Evolutionary conservation across 129 eudicot species (phyloP).

Genomic region (sunflower (Helianthus annuus)): HanXRQr2.0-SUNRISE NC_035448.2:178448781-178449280

Average conservation of each 20-base stretch:
- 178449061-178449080: neutral
- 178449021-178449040: neutral
- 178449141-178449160: no score
- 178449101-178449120: no score
- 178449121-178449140: no score
- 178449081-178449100: no score
- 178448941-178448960: neutral
- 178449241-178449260: no score
- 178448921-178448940: neutral
- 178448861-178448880: neutral
- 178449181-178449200: no score
- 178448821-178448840: constrained; percentile 5
- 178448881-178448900: neutral
- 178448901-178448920: neutral
- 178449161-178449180: no score
- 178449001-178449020: neutral
- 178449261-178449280: no score
- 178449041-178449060: neutral
- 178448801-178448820: neutral
- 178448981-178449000: neutral
- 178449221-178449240: no score
- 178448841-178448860: neutral
- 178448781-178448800: constrained; percentile 4
- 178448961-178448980: neutral
- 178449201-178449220: no score